phyloP scores from a whole-genome alignment of 805 yeast genomes.

The Candida tibetensis region DNA sequence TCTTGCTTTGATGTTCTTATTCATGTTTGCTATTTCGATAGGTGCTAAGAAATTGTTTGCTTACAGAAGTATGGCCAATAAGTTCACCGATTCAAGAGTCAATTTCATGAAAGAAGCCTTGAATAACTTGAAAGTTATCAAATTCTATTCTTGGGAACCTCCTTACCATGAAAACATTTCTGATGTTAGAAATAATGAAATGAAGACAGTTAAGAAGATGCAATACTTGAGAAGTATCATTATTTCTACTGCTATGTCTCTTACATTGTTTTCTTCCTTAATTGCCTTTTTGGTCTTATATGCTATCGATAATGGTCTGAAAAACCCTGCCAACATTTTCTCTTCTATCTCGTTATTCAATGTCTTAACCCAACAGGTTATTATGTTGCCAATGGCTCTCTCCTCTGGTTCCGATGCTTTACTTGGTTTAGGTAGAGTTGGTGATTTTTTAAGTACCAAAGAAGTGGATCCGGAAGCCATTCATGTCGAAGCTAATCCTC shows the following conservation, averaged over 20 bases:
- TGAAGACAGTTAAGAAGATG: constrained; percentile 56
- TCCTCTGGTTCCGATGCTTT: constrained; percentile 67
- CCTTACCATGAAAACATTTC: constrained; percentile 63
- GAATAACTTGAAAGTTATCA: constrained; percentile 74
- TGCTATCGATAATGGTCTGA: constrained; percentile 25
- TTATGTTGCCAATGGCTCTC: constrained; percentile 69
- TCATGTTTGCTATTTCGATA: constrained; percentile 42
- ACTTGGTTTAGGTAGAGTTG: constrained; percentile 58
- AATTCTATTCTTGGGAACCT: constrained; percentile 88
- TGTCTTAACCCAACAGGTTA: constrained; percentile 57
- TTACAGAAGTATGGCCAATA: constrained; percentile 56
- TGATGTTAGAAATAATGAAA: constrained; percentile 58
- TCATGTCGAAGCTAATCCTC: constrained; percentile 24
- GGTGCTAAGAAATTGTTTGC: constrained; percentile 51
- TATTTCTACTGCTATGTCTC: constrained; percentile 62
- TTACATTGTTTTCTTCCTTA: constrained; percentile 73
- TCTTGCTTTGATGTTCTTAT: constrained; percentile 18
- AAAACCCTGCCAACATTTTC: constrained; percentile 62
- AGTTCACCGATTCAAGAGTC: constrained; percentile 74
- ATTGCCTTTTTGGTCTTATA: constrained; percentile 43
- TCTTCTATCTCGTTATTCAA: constrained; percentile 69
- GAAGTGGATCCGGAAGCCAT: constrained; percentile 39
- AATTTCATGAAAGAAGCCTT: constrained; percentile 74
- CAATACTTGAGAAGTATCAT: constrained; percentile 61
- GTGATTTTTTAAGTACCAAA: constrained; percentile 46